These are phyloP conservation scores for Smallanthus sonchifolius DNA, from an alignment of 129 eudicot species.

Conservation along the genomic window DNA sequence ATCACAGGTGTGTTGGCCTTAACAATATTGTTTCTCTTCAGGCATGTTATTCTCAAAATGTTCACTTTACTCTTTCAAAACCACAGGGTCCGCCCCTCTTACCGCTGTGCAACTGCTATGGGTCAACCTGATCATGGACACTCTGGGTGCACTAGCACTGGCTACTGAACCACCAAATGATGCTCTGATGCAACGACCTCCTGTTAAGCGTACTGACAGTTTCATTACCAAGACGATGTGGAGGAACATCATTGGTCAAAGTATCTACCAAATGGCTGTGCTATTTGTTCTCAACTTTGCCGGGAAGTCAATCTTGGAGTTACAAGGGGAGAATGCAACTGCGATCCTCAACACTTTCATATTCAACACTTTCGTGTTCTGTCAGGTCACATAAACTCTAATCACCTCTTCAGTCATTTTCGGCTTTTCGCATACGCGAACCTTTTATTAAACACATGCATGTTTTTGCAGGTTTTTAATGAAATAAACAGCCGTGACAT, in stretches of 20 bases:
- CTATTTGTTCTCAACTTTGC: slow-evolving; percentile 53
- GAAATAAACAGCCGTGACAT: slow-evolving; percentile 89
- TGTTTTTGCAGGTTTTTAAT: slow-evolving; percentile 65
- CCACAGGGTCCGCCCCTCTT: slow-evolving; percentile 81
- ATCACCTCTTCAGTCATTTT: background rate
- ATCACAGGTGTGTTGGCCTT: slow-evolving; percentile 45
- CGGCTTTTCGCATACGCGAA: background rate
- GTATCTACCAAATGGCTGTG: slow-evolving; percentile 64
- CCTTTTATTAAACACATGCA: background rate
- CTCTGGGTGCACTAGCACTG: slow-evolving; percentile 82
- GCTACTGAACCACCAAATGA: slow-evolving; percentile 89
- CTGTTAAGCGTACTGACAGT: slow-evolving; percentile 51
- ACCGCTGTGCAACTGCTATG: slow-evolving; percentile 89
- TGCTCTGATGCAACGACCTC: slow-evolving; percentile 70
- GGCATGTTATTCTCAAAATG: background rate
- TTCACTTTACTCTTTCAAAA: background rate
- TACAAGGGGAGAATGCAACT: slow-evolving; percentile 47
- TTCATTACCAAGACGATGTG: slow-evolving; percentile 79
- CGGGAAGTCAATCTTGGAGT: slow-evolving; percentile 48
- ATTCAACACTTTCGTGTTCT: slow-evolving; percentile 78
- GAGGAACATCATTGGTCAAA: slow-evolving; percentile 79
- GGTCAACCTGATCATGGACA: slow-evolving; percentile 95
- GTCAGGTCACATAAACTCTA: slow-evolving; percentile 47
- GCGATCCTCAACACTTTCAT: slow-evolving; percentile 59
- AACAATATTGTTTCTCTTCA: background rate